Conservation (phyloP, 306 rosid species). For the Morella rubra region DNA sequence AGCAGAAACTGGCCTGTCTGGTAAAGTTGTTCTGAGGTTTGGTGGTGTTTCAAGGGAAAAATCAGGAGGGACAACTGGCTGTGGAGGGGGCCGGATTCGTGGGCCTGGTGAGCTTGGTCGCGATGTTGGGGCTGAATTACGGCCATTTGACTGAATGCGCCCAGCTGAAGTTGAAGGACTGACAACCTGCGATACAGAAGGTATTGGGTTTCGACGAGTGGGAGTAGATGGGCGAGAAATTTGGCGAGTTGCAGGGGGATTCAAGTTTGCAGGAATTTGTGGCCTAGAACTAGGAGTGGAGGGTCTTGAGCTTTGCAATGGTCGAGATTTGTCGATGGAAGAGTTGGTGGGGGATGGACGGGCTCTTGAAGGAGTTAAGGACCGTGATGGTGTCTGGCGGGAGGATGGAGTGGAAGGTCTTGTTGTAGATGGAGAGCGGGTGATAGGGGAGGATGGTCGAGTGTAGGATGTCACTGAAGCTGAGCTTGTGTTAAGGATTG, state of each 20-base stretch:
- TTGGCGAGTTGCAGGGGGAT: conserved; percentile 61
- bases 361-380: conserved; percentile 83
- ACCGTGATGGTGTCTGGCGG: conserved; percentile 55
- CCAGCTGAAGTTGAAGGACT: conserved; percentile 52
- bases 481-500: conserved; percentile 94
- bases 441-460: conserved; percentile 78
- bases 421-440: conserved; percentile 57
- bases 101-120: conserved; percentile 91
- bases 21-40: conserved; percentile 84
- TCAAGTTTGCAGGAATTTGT: conserved; percentile 80
- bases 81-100: conserved; percentile 73
- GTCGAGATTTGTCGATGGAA: conserved; percentile 58
- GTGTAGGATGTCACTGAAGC: conserved; percentile 91
- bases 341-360: conserved; percentile 58
- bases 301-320: conserved; percentile 74
- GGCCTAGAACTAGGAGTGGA: conserved; percentile 96
- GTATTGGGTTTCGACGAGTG: conserved; percentile 61
- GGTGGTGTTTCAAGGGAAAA: conserved; percentile 94
- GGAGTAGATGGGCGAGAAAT: conserved; percentile 90
- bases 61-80: conserved; percentile 83
- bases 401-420: conserved; percentile 89
- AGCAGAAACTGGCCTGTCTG: conserved; percentile 95
- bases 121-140: conserved; percentile 68
- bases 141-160: conserved; percentile 57
- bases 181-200: conserved; percentile 55